A percentile compares a stretch with the other conserved stretches of the same genome.
phyloP scores from a whole-genome alignment of 805 yeast genomes.

The Maudiozyma barnettii region DNA sequence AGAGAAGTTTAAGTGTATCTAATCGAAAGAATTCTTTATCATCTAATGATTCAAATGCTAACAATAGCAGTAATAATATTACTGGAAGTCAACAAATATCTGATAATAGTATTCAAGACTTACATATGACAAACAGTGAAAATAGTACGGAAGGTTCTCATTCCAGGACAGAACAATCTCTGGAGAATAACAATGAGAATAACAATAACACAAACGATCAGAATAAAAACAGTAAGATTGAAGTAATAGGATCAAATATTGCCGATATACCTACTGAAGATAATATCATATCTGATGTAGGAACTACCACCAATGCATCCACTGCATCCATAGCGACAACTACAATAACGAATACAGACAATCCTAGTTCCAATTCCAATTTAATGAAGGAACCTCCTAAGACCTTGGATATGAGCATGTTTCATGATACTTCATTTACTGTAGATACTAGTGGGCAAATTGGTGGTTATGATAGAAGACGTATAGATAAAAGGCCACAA shows the following conservation, averaged over 20 bases:
- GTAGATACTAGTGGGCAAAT: not conserved
- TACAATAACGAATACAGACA: not conserved
- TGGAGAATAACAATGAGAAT: not conserved
- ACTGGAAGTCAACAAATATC: not conserved
- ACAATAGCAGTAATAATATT: not conserved
- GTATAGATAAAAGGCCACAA: slow-evolving; percentile 21
- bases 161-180: not conserved
- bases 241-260: not conserved
- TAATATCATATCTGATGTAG: not conserved
- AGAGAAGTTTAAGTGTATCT: slow-evolving; percentile 17
- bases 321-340: no score
- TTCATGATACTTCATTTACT: slow-evolving; percentile 19
- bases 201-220: not conserved
- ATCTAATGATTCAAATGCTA: not conserved
- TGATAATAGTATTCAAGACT: not conserved
- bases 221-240: not conserved
- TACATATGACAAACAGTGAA: not conserved
- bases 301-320: not conserved
- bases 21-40: slow-evolving; percentile 10
- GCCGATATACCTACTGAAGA: not conserved
- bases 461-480: slow-evolving; percentile 1
- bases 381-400: slow-evolving; percentile 24
- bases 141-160: not conserved
- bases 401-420: slow-evolving; percentile 19
- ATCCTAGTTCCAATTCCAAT: not conserved